These are phyloP conservation scores for Aspergillus sp. DNA, from an alignment of 2,329 filamentous ascomycete species.

Conservation along the genomic window DNA sequence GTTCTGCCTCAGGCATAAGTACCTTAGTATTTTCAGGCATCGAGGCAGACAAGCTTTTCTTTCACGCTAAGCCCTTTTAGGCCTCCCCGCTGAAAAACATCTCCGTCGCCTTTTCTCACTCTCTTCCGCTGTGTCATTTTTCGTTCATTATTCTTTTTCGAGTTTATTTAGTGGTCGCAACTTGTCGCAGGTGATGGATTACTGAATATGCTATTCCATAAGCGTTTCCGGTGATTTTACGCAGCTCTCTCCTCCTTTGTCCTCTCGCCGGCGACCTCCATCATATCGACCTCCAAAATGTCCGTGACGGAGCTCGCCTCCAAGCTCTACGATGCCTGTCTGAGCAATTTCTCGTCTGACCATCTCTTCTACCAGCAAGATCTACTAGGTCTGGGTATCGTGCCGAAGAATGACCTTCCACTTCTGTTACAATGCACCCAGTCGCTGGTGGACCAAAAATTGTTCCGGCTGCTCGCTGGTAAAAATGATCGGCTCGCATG, in stretches of 20 bases:
- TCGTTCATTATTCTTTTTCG: slow-evolving; percentile 10
- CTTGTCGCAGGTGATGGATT: neutral
- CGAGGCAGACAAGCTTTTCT: neutral
- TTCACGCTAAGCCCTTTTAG: slow-evolving; percentile 14
- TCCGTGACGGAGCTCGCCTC: slow-evolving; percentile 35
- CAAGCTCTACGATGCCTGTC: slow-evolving; percentile 40
- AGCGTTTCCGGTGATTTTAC: slow-evolving; percentile 21
- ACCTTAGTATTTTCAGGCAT: slow-evolving; percentile 7
- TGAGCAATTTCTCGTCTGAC: slow-evolving; percentile 32
- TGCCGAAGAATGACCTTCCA: slow-evolving; percentile 37
- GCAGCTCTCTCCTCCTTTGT: slow-evolving; percentile 4
- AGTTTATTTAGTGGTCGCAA: neutral
- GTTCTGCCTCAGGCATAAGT: slow-evolving; percentile 18
- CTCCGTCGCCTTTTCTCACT: slow-evolving; percentile 8
- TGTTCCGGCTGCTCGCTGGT: slow-evolving; percentile 40
- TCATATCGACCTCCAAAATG: slow-evolving; percentile 21
- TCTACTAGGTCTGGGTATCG: slow-evolving; percentile 35
- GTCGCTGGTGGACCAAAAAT: slow-evolving; percentile 39
- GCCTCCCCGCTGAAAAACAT: slow-evolving; percentile 23
- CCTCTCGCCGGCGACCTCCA: slow-evolving; percentile 10
- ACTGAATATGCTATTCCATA: slow-evolving; percentile 28
- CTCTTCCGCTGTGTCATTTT: slow-evolving; percentile 1
- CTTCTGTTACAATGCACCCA: slow-evolving; percentile 40
- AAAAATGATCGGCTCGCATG: slow-evolving; percentile 40
- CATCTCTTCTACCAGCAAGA: slow-evolving; percentile 44